Percentiles rank a stretch among this genome's conserved stretches.
Conservation (phyloP, 140 eudicot genomes). For the Oenanthe javanica region DNA sequence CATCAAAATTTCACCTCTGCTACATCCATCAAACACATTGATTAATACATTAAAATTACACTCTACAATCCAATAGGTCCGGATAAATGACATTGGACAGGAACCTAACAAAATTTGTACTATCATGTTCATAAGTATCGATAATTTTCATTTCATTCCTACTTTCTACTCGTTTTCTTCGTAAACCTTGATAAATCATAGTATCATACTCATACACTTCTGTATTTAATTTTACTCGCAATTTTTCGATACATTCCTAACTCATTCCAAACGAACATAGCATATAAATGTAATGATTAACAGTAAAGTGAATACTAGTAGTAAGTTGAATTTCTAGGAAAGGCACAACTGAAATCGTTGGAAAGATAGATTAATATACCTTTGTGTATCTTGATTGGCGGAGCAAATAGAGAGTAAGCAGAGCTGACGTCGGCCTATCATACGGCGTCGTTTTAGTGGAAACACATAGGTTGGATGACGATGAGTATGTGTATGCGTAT, state of each 20-base stretch:
- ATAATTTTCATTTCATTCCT: background rate
- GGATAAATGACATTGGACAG: background rate
- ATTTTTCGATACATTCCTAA: background rate
- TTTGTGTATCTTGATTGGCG: slow-evolving; percentile 23
- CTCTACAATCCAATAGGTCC: background rate
- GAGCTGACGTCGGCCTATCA: slow-evolving; percentile 65
- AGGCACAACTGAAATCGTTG: background rate
- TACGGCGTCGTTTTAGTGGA: slow-evolving; percentile 20
- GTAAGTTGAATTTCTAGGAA: background rate
- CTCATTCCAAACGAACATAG: background rate
- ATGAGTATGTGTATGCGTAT: background rate
- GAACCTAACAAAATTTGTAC: background rate
- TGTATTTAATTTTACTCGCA: background rate
- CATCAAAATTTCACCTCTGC: slow-evolving; percentile 31
- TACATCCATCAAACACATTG: slow-evolving; percentile 12
- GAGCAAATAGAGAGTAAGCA: slow-evolving; percentile 50
- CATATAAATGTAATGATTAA: background rate
- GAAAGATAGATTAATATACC: slow-evolving; percentile 13
- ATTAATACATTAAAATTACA: background rate
- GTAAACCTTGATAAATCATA: background rate
- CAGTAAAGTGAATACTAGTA: background rate
- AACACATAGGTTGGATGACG: background rate
- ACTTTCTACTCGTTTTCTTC: background rate
- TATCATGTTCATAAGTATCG: background rate
- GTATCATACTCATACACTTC: background rate